These are phyloP conservation scores for Astrothelium subdiscretum DNA, from an alignment of 495 filamentous ascomycete species.

Conservation along the genomic window DNA sequence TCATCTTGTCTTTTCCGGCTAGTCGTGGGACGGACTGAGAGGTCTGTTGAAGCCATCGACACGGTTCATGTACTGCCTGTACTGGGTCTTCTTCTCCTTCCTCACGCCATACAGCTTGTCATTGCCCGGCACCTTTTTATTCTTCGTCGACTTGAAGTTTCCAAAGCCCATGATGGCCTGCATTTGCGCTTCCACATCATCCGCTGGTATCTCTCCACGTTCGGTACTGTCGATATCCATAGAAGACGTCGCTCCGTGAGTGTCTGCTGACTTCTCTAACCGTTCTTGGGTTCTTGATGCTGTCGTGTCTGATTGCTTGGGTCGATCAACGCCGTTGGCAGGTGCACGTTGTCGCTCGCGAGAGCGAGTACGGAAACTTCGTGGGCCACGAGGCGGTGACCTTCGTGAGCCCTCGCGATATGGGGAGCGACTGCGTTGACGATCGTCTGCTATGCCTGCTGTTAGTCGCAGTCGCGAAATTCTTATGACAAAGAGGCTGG, in stretches of 20 bases:
- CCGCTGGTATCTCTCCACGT: slow-evolving; percentile 18
- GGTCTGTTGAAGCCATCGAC: slow-evolving; percentile 93
- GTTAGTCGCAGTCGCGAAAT: too few relatives aligned
- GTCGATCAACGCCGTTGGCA: neutral
- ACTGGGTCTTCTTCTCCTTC: slow-evolving; percentile 93
- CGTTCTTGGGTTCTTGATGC: neutral
- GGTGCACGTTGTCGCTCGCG: neutral
- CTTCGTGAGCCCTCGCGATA: slow-evolving; percentile 10
- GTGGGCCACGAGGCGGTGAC: slow-evolving; percentile 4
- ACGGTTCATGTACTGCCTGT: slow-evolving; percentile 98
- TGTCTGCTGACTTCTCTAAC: neutral
- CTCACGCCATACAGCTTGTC: slow-evolving; percentile 64
- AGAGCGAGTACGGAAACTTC: neutral
- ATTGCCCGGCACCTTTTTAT: slow-evolving; percentile 83
- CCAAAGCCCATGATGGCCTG: slow-evolving; percentile 78
- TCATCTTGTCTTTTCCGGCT: neutral
- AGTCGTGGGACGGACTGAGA: slow-evolving; percentile 43
- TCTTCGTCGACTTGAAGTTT: slow-evolving; percentile 75
- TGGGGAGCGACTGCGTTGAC: slow-evolving; percentile 9
- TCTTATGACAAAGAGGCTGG: too few relatives aligned
- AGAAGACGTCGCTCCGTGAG: slow-evolving; percentile 15
- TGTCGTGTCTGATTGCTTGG: neutral
- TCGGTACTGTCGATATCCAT: slow-evolving; percentile 33
- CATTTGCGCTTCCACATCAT: slow-evolving; percentile 66
- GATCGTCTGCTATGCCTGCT: slow-evolving; percentile 6